Conservation (phyloP, 768 basidiomycete genomes). For the Scleroderma citrinum region DNA sequence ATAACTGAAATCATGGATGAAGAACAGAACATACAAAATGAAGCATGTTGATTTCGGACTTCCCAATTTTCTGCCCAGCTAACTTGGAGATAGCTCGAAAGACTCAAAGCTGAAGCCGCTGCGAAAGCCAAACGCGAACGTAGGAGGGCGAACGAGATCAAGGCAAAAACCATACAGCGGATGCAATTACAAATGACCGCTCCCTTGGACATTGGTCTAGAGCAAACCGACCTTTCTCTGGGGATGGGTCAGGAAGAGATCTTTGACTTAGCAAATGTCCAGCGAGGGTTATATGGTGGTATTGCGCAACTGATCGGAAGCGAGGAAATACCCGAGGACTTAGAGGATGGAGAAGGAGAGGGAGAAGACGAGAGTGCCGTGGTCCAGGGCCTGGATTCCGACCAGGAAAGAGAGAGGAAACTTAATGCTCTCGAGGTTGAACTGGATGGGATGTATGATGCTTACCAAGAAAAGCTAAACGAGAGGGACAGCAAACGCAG, state of each 20-base stretch:
- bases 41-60: slow-evolving; percentile 45
- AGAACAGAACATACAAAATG: slow-evolving; percentile 83
- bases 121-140: slow-evolving; percentile 74
- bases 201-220: slow-evolving; percentile 92
- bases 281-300: slow-evolving; percentile 37
- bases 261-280: slow-evolving; percentile 73
- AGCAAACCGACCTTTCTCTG: slow-evolving; percentile 71
- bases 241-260: slow-evolving; percentile 77
- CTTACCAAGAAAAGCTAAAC: slow-evolving; percentile 72
- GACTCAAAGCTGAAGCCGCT: slow-evolving; percentile 69
- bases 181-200: slow-evolving; percentile 98
- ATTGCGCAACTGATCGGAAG: slow-evolving; percentile 34
- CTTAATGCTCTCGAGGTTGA: slow-evolving; percentile 70
- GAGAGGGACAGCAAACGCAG: slow-evolving; percentile 87
- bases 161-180: slow-evolving; percentile 80
- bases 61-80: slow-evolving; percentile 1
- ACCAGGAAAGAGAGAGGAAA: slow-evolving; percentile 65
- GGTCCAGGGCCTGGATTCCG: slow-evolving; percentile 49
- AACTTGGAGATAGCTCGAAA: slow-evolving; percentile 57
- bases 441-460: slow-evolving; percentile 83
- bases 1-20: slow-evolving; percentile 71
- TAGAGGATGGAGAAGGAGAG: slow-evolving; percentile 34
- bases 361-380: slow-evolving; percentile 26
- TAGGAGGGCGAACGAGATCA: slow-evolving; percentile 83
- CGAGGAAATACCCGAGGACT: slow-evolving; percentile 38